These are phyloP conservation scores for Macroventuria anomochaeta DNA, from an alignment of 2,329 filamentous ascomycete genomes.

Conservation along the genomic window DNA sequence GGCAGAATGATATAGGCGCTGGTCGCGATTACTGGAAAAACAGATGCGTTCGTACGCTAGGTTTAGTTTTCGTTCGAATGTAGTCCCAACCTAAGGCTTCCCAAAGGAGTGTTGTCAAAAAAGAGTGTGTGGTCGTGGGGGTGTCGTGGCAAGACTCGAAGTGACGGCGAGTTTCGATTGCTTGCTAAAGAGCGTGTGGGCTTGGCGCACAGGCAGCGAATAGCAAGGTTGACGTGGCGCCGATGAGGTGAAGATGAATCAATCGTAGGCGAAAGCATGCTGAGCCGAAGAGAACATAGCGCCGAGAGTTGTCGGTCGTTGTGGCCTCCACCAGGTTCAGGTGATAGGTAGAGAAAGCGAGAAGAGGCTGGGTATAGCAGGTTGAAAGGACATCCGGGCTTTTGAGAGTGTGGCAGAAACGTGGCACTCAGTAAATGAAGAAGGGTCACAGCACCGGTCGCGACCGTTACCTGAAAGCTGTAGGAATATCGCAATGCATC, in stretches of 20 bases:
- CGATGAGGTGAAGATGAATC: conserved; percentile 18
- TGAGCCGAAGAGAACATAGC: background rate
- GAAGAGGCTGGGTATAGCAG: conserved; percentile 11
- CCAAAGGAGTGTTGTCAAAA: conserved; percentile 8
- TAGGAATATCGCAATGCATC: background rate
- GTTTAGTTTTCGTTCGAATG: background rate
- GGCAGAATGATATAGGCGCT: background rate
- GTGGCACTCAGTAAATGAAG: background rate
- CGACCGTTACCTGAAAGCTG: background rate
- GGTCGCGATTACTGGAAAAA: background rate
- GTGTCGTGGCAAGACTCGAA: background rate
- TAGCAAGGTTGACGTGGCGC: background rate
- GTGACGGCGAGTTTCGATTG: background rate
- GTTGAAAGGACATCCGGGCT: conserved; percentile 3
- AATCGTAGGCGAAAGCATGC: background rate
- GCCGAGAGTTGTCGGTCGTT: conserved; percentile 5
- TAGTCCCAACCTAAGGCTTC: background rate
- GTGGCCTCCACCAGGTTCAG: conserved; percentile 10
- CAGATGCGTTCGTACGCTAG: background rate
- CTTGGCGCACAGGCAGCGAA: conserved; percentile 7
- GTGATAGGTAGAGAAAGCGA: conserved; percentile 14
- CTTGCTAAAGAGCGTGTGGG: conserved; percentile 6
- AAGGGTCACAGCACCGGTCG: conserved; percentile 1
- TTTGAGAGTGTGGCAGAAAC: background rate
- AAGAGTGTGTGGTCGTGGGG: background rate